Conservation (phyloP, 2,329 filamentous ascomycete genomes). For the Fusarium graminum region DNA sequence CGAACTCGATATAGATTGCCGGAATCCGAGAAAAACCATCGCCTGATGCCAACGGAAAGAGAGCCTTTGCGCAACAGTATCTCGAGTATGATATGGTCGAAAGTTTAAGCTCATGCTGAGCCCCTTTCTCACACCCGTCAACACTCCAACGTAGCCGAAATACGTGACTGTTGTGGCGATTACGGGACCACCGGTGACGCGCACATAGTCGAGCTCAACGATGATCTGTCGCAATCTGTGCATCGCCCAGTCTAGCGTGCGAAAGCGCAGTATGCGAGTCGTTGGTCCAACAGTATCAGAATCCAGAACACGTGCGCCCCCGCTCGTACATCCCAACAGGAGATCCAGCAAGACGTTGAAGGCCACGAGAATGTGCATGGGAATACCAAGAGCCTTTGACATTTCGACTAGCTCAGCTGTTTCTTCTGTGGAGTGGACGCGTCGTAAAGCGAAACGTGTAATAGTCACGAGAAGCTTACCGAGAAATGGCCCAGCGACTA, state of each 20-base stretch:
- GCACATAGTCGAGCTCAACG: constrained; percentile 65
- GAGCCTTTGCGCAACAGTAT: constrained; percentile 22
- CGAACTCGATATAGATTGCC: constrained; percentile 47
- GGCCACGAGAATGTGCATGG: constrained; percentile 70
- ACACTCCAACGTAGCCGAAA: constrained; percentile 62
- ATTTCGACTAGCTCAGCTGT: constrained; percentile 73
- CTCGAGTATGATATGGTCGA: constrained; percentile 52
- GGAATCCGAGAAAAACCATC: constrained; percentile 45
- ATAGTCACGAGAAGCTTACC: constrained; percentile 51
- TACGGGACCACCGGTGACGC: constrained; percentile 50
- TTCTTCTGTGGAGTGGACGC: constrained; percentile 67
- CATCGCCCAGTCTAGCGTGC: constrained; percentile 69
- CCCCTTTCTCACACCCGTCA: constrained; percentile 61
- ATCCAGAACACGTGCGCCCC: constrained; percentile 48
- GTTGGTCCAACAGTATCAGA: constrained; percentile 1
- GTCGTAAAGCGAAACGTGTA: constrained; percentile 62
- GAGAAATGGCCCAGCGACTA: constrained; percentile 34
- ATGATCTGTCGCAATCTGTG: constrained; percentile 62
- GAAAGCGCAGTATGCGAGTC: constrained; percentile 64
- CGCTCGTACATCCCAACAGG: constrained; percentile 74
- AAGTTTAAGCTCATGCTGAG: constrained; percentile 65
- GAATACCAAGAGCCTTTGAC: constrained; percentile 61
- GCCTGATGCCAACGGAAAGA: constrained; percentile 50
- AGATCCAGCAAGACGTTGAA: constrained; percentile 74
- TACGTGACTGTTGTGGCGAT: constrained; percentile 63